Percentiles rank a stretch among this genome's conserved stretches.
Conservation (phyloP, 176 grass and related monocot species). For the Pharus latifolius region DNA sequence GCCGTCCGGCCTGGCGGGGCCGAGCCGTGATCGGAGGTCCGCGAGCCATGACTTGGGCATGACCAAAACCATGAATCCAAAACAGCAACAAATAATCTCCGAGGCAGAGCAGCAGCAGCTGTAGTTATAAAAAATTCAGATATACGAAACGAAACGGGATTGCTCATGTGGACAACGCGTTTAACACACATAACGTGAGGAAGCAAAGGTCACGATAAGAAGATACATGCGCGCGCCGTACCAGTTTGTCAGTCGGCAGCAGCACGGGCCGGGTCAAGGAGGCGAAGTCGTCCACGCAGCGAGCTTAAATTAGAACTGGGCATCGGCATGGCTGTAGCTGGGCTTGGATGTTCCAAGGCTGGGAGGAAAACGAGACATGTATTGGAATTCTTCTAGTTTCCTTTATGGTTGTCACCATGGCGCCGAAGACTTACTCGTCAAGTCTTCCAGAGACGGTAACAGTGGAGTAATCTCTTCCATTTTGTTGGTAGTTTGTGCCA, state of each 20-base stretch:
- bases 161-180: constrained; percentile 17
- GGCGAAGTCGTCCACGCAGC: neutral
- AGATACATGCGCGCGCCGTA: neutral
- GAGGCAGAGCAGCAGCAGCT: neutral
- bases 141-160: neutral
- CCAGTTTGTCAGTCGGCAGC: neutral
- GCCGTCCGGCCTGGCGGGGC: neutral
- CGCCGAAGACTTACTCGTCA: neutral
- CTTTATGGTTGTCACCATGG: no score
- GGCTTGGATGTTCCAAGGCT: neutral
- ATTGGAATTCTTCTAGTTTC: neutral
- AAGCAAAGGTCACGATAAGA: neutral
- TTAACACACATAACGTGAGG: neutral
- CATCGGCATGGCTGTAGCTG: neutral
- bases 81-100: neutral
- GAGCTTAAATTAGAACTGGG: neutral
- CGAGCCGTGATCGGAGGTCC: constrained; percentile 33
- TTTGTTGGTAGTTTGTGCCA: neutral
- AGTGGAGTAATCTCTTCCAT: neutral
- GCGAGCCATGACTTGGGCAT: constrained; percentile 54
- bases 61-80: neutral
- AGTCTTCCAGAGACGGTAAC: constrained; percentile 19
- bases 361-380: neutral
- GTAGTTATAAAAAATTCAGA: neutral
- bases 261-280: constrained; percentile 14